These are phyloP conservation scores for Candida vaughaniae DNA, from an alignment of 805 yeast species.

Conservation along the genomic window DNA sequence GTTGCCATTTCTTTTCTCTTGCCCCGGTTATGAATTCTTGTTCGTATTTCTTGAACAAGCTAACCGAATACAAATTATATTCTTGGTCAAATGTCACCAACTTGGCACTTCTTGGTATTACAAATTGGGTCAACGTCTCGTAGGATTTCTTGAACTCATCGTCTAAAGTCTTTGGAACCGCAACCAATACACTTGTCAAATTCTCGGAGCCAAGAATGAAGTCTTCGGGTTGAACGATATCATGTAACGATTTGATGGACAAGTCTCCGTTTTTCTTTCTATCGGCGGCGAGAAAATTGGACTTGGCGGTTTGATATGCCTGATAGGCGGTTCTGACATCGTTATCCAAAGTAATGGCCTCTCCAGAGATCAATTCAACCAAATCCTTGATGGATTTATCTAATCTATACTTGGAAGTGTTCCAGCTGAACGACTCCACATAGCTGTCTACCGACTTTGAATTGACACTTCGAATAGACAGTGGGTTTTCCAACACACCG, in stretches of 20 bases:
- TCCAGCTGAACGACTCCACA: slow-evolving; percentile 81
- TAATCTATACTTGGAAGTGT: slow-evolving; percentile 76
- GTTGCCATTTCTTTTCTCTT: slow-evolving; percentile 86
- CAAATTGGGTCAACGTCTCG: slow-evolving; percentile 76
- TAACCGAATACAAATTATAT: slow-evolving; percentile 69
- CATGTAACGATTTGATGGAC: slow-evolving; percentile 86
- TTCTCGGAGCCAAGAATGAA: slow-evolving; percentile 86
- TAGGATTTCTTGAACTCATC: slow-evolving; percentile 64
- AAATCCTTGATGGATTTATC: slow-evolving; percentile 82
- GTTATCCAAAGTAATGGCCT: slow-evolving; percentile 77
- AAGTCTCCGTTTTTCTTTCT: slow-evolving; percentile 92
- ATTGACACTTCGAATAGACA: slow-evolving; percentile 35
- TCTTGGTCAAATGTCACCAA: slow-evolving; percentile 72
- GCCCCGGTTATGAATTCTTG: slow-evolving; percentile 66
- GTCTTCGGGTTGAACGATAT: slow-evolving; percentile 77
- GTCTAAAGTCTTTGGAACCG: slow-evolving; percentile 71
- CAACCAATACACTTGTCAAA: slow-evolving; percentile 80
- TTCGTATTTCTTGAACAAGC: slow-evolving; percentile 79
- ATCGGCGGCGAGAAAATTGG: slow-evolving; percentile 83
- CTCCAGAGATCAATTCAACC: slow-evolving; percentile 65
- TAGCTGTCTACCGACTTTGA: slow-evolving; percentile 56
- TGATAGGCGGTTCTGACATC: slow-evolving; percentile 80
- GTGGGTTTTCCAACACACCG: slow-evolving; percentile 30
- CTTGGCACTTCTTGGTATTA: slow-evolving; percentile 88
- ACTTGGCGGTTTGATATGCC: slow-evolving; percentile 76